Percentiles rank a stretch among this genome's conserved stretches.
These are phyloP conservation scores for Ceratocystis cacaofunesta DNA, from an alignment of 2,329 filamentous ascomycete genomes.

Conservation along the genomic window DNA sequence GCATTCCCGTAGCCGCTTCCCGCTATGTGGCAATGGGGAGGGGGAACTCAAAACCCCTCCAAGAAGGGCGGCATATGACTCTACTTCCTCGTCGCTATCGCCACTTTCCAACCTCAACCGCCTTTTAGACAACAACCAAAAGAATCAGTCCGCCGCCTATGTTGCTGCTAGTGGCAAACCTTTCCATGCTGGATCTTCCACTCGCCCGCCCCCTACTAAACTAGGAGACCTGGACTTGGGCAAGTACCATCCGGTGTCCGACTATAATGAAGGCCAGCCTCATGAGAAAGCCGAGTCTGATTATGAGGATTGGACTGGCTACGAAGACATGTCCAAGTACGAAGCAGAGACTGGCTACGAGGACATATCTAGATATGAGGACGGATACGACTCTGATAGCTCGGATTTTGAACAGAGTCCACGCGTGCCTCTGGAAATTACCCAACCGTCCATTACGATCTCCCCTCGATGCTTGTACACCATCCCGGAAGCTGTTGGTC, in stretches of 20 bases:
- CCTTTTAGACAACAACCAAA: not conserved
- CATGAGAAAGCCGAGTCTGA: not conserved
- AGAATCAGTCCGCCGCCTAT: not conserved
- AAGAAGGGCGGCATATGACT: not conserved
- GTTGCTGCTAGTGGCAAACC: not conserved
- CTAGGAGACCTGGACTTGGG: not conserved
- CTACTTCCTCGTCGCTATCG: not conserved
- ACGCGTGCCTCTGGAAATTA: not conserved
- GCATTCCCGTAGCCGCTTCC: not conserved
- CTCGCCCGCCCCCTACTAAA: not conserved
- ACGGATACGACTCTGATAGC: not conserved
- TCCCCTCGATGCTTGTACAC: conserved; percentile 19
- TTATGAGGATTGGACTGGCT: not conserved
- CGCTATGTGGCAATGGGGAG: not conserved
- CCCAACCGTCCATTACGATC: conserved; percentile 22
- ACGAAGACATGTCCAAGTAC: not conserved
- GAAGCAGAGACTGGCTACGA: conserved; percentile 1
- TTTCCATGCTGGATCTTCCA: not conserved
- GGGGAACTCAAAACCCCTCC: not conserved
- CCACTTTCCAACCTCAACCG: not conserved
- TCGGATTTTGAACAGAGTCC: not conserved
- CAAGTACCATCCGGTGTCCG: not conserved
- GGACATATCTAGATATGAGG: not conserved
- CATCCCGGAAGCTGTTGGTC: conserved; percentile 1
- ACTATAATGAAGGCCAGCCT: not conserved